phyloP scores from a whole-genome alignment of 371 early-diverging fungal species.

The Phascolomyces articulosus region DNA sequence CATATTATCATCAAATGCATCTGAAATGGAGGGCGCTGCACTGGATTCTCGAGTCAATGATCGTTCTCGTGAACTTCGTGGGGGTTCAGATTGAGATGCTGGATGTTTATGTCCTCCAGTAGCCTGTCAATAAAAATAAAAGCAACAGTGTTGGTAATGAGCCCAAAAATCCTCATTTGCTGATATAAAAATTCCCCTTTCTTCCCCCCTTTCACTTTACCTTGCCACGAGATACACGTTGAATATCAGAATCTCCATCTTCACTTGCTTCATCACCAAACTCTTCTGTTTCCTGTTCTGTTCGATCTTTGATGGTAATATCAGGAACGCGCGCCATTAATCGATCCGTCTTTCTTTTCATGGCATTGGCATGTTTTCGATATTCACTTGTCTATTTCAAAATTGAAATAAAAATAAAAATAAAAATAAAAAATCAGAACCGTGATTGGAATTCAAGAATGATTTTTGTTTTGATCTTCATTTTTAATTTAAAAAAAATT shows the following conservation, averaged over 20 bases:
- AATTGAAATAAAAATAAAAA: no score
- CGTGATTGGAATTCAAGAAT: no score
- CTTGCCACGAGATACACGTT: constrained; percentile 38
- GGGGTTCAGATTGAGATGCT: background rate
- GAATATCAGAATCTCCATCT: constrained; percentile 43
- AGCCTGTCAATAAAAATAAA: constrained; percentile 13
- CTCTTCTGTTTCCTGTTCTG: constrained; percentile 58
- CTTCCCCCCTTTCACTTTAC: constrained; percentile 14
- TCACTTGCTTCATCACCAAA: constrained; percentile 54
- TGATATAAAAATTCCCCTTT: no score
- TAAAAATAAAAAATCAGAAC: no score
- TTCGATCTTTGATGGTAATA: constrained; percentile 66
- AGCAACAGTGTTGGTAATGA: no score
- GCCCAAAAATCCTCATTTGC: no score
- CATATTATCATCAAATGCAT: constrained; percentile 15
- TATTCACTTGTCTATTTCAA: constrained; percentile 73
- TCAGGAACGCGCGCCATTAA: constrained; percentile 85
- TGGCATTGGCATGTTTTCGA: constrained; percentile 82
- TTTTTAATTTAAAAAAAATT: no score
- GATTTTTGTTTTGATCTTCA: no score
- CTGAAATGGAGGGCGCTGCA: constrained; percentile 17
- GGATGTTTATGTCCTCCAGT: constrained; percentile 18
- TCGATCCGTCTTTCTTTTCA: constrained; percentile 77
- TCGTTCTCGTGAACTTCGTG: constrained; percentile 24
- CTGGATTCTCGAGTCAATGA: constrained; percentile 29